Evolutionary conservation across 495 filamentous ascomycete species (phyloP).

Genomic region (Pyrenula massariospora): DNA sequence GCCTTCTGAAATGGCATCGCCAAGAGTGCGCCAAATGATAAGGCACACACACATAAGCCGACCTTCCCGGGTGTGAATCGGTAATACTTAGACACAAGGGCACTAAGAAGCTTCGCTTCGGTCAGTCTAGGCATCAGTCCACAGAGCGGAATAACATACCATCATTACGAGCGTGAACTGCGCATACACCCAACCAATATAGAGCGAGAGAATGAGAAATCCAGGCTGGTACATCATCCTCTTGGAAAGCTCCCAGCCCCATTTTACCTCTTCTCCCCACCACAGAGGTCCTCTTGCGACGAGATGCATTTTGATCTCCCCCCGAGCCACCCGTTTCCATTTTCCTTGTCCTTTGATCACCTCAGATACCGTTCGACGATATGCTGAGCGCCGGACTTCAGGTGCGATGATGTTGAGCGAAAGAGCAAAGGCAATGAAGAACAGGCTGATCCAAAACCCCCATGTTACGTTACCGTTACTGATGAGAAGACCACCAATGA

Average conservation of each 20-base stretch:
- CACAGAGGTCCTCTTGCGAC: conserved; percentile 52
- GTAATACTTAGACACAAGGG: conserved; percentile 54
- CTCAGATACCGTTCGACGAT: conserved; percentile 52
- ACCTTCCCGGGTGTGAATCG: conserved; percentile 46
- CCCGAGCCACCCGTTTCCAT: conserved; percentile 48
- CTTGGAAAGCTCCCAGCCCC: conserved; percentile 51
- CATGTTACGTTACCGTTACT: conserved; percentile 46
- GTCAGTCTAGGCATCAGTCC: too few relatives aligned
- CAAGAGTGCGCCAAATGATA: conserved; percentile 54
- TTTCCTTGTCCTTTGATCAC: conserved; percentile 41
- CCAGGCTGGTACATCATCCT: conserved; percentile 62
- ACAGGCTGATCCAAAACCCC: conserved; percentile 63
- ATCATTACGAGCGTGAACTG: conserved; percentile 59
- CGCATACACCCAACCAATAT: conserved; percentile 67
- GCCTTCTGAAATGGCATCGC: conserved; percentile 63
- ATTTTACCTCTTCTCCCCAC: conserved; percentile 64
- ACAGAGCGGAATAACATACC: conserved; percentile 16
- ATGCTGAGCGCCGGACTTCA: conserved; percentile 51
- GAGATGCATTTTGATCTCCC: conserved; percentile 66
- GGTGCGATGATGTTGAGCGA: conserved; percentile 54
- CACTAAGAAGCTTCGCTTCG: conserved; percentile 45
- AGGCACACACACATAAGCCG: conserved; percentile 46
- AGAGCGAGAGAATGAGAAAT: conserved; percentile 57
- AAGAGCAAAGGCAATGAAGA: conserved; percentile 46
- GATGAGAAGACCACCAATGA: conserved; percentile 56